Conservation (phyloP, 441 rosid genomes). For the Pelargonium fulgidum region DNA sequence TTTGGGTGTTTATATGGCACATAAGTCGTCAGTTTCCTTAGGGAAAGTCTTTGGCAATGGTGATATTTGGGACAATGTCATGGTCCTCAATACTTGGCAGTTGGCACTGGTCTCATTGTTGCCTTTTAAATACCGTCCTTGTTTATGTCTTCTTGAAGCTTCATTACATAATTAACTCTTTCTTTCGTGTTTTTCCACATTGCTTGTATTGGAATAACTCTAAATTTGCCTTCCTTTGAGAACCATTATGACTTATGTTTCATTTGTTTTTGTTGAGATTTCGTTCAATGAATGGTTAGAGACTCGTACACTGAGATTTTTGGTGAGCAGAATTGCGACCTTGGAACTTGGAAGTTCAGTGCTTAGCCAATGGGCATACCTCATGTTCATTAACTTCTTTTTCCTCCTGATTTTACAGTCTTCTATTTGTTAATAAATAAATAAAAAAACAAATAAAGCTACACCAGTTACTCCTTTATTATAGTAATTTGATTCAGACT, state of each 20-base stretch:
- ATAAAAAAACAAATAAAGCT: no score
- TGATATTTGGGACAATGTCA: background rate
- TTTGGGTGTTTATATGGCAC: no score
- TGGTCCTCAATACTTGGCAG: background rate
- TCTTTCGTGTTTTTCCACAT: no score
- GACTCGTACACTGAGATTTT: background rate
- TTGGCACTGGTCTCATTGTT: background rate
- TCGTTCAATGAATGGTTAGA: background rate
- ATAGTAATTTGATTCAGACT: background rate
- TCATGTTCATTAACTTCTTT: background rate
- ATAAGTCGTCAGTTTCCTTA: no score
- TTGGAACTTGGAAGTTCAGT: background rate
- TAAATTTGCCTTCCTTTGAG: background rate
- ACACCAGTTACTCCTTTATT: no score
- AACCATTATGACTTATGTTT: background rate
- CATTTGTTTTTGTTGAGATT: background rate
- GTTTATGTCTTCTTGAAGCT: no score
- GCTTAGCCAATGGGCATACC: background rate
- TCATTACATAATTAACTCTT: no score
- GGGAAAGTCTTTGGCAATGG: background rate
- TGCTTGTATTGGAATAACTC: no score
- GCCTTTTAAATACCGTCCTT: no score
- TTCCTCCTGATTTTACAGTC: background rate
- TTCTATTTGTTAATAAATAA: background rate
- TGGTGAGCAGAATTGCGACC: background rate